A percentile compares a stretch with the other conserved stretches of the same genome.
Evolutionary conservation across 441 rosid genomes (phyloP).

Genomic region (Corymbia calophylla): DNA sequence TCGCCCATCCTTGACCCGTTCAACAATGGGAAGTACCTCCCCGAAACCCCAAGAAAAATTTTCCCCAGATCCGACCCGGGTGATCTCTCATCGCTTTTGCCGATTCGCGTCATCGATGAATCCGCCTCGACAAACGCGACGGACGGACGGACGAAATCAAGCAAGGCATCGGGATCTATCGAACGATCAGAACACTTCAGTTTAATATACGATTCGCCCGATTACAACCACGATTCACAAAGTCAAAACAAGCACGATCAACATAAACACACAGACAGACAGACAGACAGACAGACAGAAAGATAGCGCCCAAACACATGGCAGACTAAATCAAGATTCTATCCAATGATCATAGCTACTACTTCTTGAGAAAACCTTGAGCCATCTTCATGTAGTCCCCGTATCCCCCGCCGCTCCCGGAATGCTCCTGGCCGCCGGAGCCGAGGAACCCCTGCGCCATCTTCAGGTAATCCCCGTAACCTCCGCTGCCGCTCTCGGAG

Average conservation of each 20-base stretch:
- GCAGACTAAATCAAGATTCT: not conserved
- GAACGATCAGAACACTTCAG: not conserved
- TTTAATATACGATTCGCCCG: not conserved
- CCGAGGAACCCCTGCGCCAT: slow-evolving; percentile 34
- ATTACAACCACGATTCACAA: not conserved
- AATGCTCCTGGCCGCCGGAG: not conserved
- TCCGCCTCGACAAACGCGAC: not conserved
- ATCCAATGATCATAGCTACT: not conserved
- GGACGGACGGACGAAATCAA: not conserved
- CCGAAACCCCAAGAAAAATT: not conserved
- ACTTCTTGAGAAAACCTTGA: slow-evolving; percentile 33
- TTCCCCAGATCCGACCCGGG: not conserved
- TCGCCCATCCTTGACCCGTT: not conserved
- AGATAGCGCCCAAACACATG: not conserved
- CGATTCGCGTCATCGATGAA: not conserved
- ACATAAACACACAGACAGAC: not conserved
- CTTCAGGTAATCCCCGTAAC: slow-evolving; percentile 38
- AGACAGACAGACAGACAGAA: not conserved
- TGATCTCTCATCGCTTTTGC: not conserved
- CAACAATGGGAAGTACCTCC: not conserved
- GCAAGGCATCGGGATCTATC: not conserved
- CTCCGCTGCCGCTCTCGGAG: slow-evolving; percentile 24
- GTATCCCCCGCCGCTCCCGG: not conserved
- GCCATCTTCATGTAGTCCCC: slow-evolving; percentile 21
- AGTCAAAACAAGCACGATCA: not conserved